Evolutionary conservation across 257 asterid genomes (phyloP), one percentile per base, ranked within the genome.

Genomic region (Nicotiana otophora): DNA sequence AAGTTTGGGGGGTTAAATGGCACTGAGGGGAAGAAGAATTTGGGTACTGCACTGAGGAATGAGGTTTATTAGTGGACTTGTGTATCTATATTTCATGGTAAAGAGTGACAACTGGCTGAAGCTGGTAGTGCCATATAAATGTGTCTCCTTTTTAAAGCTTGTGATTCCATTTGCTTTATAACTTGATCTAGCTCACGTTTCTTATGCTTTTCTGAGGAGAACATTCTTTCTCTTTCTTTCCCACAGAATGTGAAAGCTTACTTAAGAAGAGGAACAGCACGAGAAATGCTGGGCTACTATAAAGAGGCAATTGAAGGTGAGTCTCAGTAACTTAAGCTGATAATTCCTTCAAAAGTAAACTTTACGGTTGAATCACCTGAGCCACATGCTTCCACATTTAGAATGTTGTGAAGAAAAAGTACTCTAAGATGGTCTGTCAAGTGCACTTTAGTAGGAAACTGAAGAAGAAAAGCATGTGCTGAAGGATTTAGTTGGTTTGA

Each of bases 231-330:
- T 79, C 28, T 80, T 69, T 86, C 74, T 81, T 81, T 64, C 64
- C 83, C 34, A 7, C 78, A 96, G 99, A 96, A 89, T 87, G 93
- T 96, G 51, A 96, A 96, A 88, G 94, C 99, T 7, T 91, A 90
- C 85, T 85, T 95, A 77, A 90, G 99, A 79, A 92, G 99, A 88
- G 99, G 97, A 82, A 95, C 97, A 20, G 91, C 99, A 16, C 88
- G 99, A 65, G 98, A 96, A 91, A 94, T 92, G 94, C 86, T 94
- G 85, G 97, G 97, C 77, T 96, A 87, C 85, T 87, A 81, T 77
- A 92, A 85, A 81, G 98, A 92, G 82, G 98, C 99, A 80, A 87
- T 89, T 84, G 98, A 94, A 84, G 99, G 99, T 91, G 82, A 86
- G 82, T 88, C 66, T 79, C 8, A 23, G 48, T 30, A 11, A 36